phyloP scores from a whole-genome alignment of 345 rosid species.

The Microthlaspi erraticum region DNA sequence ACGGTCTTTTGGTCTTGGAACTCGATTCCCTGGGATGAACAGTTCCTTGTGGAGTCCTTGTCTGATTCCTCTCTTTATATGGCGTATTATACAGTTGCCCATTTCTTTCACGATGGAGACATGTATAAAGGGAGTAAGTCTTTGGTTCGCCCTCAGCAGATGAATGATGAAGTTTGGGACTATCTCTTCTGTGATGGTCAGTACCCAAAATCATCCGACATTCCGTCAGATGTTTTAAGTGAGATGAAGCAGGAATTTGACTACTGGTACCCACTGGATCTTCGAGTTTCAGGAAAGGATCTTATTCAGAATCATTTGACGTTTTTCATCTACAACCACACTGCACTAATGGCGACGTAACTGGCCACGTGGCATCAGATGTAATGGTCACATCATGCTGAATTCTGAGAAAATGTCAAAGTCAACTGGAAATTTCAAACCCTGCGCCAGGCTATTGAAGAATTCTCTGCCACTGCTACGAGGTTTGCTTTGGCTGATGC shows the following conservation, averaged over 20 bases:
- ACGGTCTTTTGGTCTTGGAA: constrained; percentile 95
- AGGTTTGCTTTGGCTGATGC: constrained; percentile 93
- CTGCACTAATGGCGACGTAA: constrained; percentile 78
- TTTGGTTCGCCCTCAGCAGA: constrained; percentile 62
- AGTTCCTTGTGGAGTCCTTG: constrained; percentile 88
- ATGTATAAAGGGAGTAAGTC: constrained; percentile 67
- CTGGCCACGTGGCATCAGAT: constrained; percentile 96
- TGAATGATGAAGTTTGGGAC: constrained; percentile 95
- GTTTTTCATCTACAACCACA: constrained; percentile 74
- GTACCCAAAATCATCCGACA: constrained; percentile 65
- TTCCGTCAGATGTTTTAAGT: constrained; percentile 59
- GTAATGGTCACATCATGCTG: constrained; percentile 95
- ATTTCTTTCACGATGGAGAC: constrained; percentile 76
- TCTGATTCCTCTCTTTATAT: constrained; percentile 95
- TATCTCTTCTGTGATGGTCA: constrained; percentile 79
- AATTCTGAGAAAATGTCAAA: constrained; percentile 97
- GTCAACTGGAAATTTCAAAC: constrained; percentile 97
- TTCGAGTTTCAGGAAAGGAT: constrained; percentile 96
- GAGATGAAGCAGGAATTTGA: constrained; percentile 96
- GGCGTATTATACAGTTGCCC: constrained; percentile 94
- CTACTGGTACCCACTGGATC: constrained; percentile 97
- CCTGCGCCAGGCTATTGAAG: constrained; percentile 76
- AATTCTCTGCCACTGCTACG: constrained; percentile 90
- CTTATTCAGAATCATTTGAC: constrained; percentile 97
- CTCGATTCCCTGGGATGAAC: constrained; percentile 97